phyloP scores from a whole-genome alignment of 805 yeast species.

The Wickerhamiella vanderwaltii region DNA sequence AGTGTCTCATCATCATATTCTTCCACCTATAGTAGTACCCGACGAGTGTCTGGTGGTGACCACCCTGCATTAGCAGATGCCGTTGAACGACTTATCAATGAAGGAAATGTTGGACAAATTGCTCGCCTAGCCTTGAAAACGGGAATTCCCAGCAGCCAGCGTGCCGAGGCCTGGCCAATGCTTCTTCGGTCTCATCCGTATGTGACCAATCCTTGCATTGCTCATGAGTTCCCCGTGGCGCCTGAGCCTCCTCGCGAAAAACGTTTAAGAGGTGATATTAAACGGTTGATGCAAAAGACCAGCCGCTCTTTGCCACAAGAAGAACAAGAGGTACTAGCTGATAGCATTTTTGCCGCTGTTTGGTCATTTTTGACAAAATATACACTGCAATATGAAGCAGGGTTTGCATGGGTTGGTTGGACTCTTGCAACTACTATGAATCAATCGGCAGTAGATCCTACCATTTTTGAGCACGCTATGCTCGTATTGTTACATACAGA shows the following conservation, averaged over 20 bases:
- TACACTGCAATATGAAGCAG: slow-evolving; percentile 70
- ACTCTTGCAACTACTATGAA: slow-evolving; percentile 73
- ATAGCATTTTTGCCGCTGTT: slow-evolving; percentile 35
- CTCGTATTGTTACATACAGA: slow-evolving; percentile 52
- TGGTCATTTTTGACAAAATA: slow-evolving; percentile 57
- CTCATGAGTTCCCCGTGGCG: slow-evolving; percentile 29
- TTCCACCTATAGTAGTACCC: background rate
- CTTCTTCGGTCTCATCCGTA: slow-evolving; percentile 73
- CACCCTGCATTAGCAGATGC: slow-evolving; percentile 3
- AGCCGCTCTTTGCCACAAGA: slow-evolving; percentile 1
- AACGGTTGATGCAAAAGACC: slow-evolving; percentile 13
- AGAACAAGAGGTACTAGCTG: background rate
- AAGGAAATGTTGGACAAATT: slow-evolving; percentile 23
- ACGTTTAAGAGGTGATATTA: slow-evolving; percentile 27
- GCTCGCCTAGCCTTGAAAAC: slow-evolving; percentile 70
- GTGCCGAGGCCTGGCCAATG: slow-evolving; percentile 77
- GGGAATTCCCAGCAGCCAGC: slow-evolving; percentile 73
- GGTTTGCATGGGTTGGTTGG: slow-evolving; percentile 77
- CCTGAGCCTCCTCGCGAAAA: slow-evolving; percentile 15
- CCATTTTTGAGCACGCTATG: slow-evolving; percentile 61
- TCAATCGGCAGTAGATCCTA: slow-evolving; percentile 45
- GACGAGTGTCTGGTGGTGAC: background rate
- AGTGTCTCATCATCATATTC: slow-evolving; percentile 6
- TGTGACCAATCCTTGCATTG: slow-evolving; percentile 59
- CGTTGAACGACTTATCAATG: background rate